Conservation (phyloP, 169 alveolate genomes). For the Toxoplasma gondii region DNA sequence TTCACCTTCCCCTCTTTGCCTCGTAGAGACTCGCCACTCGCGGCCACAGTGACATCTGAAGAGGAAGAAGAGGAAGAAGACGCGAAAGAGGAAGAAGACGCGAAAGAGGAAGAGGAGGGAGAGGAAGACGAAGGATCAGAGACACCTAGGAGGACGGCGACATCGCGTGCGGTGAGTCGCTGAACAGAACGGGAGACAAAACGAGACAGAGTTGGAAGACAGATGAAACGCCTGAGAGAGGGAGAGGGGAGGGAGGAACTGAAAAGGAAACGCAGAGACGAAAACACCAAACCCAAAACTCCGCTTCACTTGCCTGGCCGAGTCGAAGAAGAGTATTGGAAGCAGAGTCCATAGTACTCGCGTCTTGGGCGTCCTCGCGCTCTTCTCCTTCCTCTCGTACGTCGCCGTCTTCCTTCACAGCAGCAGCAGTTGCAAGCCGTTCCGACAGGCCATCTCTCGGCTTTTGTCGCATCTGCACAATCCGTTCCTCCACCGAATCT, state of each 20-base stretch:
- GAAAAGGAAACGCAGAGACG: no score
- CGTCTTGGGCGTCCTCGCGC: not conserved
- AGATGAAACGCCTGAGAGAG: not conserved
- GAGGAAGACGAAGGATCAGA: not conserved
- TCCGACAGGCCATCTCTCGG: not conserved
- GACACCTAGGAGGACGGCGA: slow-evolving; percentile 16
- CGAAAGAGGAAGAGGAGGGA: not conserved
- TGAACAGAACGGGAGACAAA: not conserved
- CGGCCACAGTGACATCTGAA: no score
- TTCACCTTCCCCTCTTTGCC: no score
- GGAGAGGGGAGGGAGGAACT: not conserved
- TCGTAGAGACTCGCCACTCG: no score
- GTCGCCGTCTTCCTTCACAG: not conserved
- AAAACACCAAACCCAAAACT: not conserved
- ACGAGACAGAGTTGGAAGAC: not conserved
- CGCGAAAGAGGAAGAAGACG: not conserved
- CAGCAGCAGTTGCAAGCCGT: not conserved
- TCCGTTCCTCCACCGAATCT: slow-evolving; percentile 65
- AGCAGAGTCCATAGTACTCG: not conserved
- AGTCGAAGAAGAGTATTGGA: not conserved
- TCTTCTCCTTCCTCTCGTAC: not conserved
- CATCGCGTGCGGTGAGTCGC: not conserved
- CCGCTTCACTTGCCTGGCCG: not conserved
- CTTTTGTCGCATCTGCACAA: slow-evolving; percentile 43
- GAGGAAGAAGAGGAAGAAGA: not conserved